These are phyloP conservation scores for Xylaria multiplex DNA, from an alignment of 2,329 filamentous ascomycete species.

Conservation along the genomic window DNA sequence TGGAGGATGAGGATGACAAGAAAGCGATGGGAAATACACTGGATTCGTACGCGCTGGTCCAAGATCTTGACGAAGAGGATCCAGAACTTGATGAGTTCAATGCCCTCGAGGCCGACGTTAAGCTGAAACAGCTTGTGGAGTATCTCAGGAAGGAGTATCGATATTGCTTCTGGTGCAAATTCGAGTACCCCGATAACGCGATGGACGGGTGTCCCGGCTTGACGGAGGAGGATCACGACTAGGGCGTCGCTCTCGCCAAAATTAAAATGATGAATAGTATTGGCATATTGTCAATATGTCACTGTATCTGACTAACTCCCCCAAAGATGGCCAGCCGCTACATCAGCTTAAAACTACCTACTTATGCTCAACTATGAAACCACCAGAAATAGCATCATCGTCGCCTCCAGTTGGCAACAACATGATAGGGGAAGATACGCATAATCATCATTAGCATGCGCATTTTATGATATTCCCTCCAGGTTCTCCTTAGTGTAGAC, in stretches of 20 bases:
- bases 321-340: neutral
- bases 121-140: constrained; percentile 71
- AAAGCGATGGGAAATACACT: constrained; percentile 70
- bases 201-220: constrained; percentile 92
- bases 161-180: constrained; percentile 99
- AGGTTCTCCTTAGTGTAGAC: constrained; percentile 44
- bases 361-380: neutral
- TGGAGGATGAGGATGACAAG: constrained; percentile 78
- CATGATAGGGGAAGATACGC: neutral
- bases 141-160: constrained; percentile 76
- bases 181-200: constrained; percentile 73
- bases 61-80: constrained; percentile 81
- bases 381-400: neutral
- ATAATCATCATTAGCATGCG: neutral
- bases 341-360: neutral
- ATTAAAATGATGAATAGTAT: neutral
- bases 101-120: constrained; percentile 71
- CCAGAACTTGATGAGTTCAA: constrained; percentile 83
- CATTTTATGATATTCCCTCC: constrained; percentile 7
- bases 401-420: too few species aligned
- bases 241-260: neutral
- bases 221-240: constrained; percentile 84
- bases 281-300: neutral
- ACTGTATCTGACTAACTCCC: neutral
- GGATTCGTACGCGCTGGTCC: constrained; percentile 67